Evolutionary conservation across 2,329 filamentous ascomycete species (phyloP).

Genomic region (Chaetomium strumarium): DNA sequence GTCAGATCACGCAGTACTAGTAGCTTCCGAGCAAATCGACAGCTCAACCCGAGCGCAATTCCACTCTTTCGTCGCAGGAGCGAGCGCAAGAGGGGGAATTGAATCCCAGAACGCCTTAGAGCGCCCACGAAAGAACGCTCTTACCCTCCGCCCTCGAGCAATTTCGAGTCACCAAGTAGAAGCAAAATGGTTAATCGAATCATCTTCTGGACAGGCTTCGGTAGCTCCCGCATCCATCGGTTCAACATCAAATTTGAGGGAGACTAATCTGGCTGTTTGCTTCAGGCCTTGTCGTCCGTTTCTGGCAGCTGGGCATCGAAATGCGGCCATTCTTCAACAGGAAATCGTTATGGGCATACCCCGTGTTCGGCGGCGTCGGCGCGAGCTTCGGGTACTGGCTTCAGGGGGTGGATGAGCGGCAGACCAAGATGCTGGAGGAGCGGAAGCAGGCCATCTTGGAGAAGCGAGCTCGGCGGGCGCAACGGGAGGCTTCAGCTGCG

Average conservation of each 20-base stretch:
- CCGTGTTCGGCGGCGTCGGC: conserved; percentile 77
- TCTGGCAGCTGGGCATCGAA: conserved; percentile 97
- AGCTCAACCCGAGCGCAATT: conserved; percentile 11
- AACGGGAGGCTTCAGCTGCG: conserved; percentile 47
- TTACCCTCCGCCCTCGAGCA: not conserved
- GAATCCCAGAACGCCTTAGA: not conserved
- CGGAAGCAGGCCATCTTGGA: conserved; percentile 77
- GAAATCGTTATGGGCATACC: conserved; percentile 84
- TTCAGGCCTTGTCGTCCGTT: conserved; percentile 79
- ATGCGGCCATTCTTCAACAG: conserved; percentile 91
- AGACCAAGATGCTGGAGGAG: conserved; percentile 69
- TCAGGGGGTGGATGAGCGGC: conserved; percentile 78
- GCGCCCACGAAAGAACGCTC: not conserved
- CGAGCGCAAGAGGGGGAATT: conserved; percentile 1
- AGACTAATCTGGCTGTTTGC: too few relatives aligned
- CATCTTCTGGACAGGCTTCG: conserved; percentile 86
- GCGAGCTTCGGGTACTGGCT: conserved; percentile 97
- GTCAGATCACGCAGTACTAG: conserved; percentile 14
- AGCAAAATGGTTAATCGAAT: conserved; percentile 56
- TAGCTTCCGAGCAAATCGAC: not conserved
- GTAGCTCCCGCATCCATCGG: conserved; percentile 42
- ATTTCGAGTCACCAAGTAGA: conserved; percentile 1
- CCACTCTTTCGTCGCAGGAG: not conserved
- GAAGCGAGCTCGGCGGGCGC: conserved; percentile 76
- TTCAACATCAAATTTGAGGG: not conserved